These are phyloP conservation scores for Aethionema arabicum DNA, from an alignment of 345 rosid genomes.

Conservation along the genomic window DNA sequence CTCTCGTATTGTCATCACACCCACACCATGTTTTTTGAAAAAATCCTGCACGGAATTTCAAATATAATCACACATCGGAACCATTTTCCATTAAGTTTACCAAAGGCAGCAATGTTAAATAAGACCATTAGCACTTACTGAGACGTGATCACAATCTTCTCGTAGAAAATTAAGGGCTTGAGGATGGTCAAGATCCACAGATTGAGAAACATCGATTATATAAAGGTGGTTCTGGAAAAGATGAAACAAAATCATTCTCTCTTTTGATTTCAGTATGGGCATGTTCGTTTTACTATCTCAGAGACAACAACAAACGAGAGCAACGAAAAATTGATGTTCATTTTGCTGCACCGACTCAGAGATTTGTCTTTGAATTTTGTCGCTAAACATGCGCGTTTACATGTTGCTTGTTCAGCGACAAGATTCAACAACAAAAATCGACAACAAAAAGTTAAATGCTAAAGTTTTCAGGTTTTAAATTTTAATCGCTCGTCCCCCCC, in stretches of 20 bases:
- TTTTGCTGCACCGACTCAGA: no score
- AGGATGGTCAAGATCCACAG: conserved; percentile 97
- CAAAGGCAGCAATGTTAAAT: not conserved
- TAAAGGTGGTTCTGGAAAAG: conserved; percentile 78
- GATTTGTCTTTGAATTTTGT: no score
- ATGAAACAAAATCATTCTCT: conserved; percentile 7
- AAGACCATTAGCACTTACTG: conserved; percentile 49
- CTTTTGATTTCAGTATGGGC: not conserved
- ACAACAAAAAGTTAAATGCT: no score
- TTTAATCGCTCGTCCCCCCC: no score
- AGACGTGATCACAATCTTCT: conserved; percentile 93
- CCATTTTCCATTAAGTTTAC: not conserved
- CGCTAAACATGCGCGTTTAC: no score
- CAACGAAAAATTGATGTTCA: no score
- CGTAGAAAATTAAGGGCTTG: conserved; percentile 86
- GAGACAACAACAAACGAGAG: no score
- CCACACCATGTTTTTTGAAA: conserved; percentile 89
- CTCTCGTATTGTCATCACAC: conserved; percentile 90
- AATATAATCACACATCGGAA: conserved; percentile 12
- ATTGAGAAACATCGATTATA: conserved; percentile 90
- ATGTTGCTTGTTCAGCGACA: no score
- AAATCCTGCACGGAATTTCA: conserved; percentile 56
- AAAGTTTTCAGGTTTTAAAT: no score
- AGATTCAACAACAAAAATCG: no score
- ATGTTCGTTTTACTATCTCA: not conserved